These are phyloP conservation scores for Ceratobasidium theobromae DNA, from an alignment of 1,284 basidiomycete species.

Conservation along the genomic window DNA sequence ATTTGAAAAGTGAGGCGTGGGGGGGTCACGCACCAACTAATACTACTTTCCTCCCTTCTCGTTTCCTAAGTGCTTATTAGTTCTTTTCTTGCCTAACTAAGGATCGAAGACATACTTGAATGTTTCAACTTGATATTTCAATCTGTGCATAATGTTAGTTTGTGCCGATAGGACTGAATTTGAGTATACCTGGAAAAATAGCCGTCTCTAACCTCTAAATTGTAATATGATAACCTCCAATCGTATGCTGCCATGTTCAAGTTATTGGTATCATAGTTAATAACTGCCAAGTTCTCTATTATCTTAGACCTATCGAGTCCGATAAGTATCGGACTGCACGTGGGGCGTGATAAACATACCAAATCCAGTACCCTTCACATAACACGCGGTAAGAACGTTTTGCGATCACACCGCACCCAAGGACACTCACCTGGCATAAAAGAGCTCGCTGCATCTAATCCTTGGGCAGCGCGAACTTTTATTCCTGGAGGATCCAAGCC, in stretches of 20 bases:
- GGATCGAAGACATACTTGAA: conserved; percentile 58
- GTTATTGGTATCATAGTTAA: conserved; percentile 91
- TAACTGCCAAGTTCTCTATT: conserved; percentile 88
- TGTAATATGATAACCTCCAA: conserved; percentile 89
- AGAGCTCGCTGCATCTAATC: conserved; percentile 52
- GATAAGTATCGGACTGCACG: not conserved
- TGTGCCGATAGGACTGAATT: not conserved
- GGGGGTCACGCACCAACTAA: conserved; percentile 51
- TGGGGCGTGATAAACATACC: conserved; percentile 51
- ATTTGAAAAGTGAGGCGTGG: too few relatives aligned
- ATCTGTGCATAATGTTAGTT: conserved; percentile 44
- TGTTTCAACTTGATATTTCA: conserved; percentile 84
- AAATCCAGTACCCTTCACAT: conserved; percentile 82
- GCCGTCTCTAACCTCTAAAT: conserved; percentile 86
- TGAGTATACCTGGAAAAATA: conserved; percentile 67
- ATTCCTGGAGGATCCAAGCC: conserved; percentile 89
- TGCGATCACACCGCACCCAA: not conserved
- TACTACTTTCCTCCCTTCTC: conserved; percentile 81
- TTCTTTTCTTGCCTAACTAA: too few relatives aligned
- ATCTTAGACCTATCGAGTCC: conserved; percentile 71
- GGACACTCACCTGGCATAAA: conserved; percentile 38
- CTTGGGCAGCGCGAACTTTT: conserved; percentile 90
- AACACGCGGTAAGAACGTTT: not conserved
- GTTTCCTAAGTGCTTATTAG: conserved; percentile 48
- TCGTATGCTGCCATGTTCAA: conserved; percentile 86